Base-by-base conservation (phyloP, 129 eudicot species). In the Artemisia argyi region DNA sequence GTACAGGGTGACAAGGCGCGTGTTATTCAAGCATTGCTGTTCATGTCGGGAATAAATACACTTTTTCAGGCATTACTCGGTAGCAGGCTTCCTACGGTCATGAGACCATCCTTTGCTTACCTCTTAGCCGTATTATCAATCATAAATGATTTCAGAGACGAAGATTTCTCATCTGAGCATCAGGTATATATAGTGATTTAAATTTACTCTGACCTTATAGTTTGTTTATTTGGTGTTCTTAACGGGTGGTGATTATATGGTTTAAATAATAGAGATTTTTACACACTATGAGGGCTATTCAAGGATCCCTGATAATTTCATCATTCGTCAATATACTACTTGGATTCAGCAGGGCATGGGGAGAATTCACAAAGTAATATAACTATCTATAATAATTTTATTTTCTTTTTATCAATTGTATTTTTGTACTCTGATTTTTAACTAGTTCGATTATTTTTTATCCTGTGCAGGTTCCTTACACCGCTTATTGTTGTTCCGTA, bases 91-190 rank as follows among this genome's bases (percentile, higher is more conserved):
- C 98, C 98, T 46, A 85, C 93, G 0, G 96, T 92, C 65, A 92
- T 92, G 96, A 96, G 98, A 51, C 98, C 98, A 10, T 92, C 98
- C 16, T 92, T 85, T 75, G 95, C 95, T 55, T 92, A 85, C 79
- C 48, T 87, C 67, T 81, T 89, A 63, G 80, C 98, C 7, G 83
- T 85, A 5, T 44, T 83, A 69, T 77, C 87, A 1, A 78, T 85
- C 78, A 85, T 89, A 69, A 87, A 81, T 18, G 96, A 92, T 66
- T 79, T 85, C 13, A 64, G 79, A 61, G 81, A 83, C 8, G 85
- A 84, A 69, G 57, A 68, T 35, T 92, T 83, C 68, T 14, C 66
- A 26, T 77, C 72, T 17, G 96, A 87, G 64, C 98, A 87, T 48
- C 62, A 92, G 89, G 98, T 92, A 81, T 56, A 69, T 63, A 46